Conservation (phyloP, 345 rosid species). For the Dimocarpus longan region DNA sequence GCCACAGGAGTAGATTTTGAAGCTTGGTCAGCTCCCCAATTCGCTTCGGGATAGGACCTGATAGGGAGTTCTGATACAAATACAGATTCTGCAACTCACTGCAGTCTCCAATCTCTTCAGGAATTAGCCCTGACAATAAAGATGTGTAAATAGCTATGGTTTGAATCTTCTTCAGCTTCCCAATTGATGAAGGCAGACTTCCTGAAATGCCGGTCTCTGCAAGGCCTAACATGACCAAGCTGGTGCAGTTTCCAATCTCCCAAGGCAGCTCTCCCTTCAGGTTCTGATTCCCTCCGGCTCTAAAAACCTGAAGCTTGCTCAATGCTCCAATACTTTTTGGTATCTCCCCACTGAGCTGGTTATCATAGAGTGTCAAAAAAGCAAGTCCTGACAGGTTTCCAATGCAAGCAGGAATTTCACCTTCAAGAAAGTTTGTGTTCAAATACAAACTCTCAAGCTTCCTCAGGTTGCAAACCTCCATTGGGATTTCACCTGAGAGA, state of each 20-base stretch:
- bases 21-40: constrained; percentile 78
- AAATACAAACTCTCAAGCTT: constrained; percentile 60
- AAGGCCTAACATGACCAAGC: constrained; percentile 77
- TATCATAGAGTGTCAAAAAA: constrained; percentile 71
- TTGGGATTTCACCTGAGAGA: constrained; percentile 74
- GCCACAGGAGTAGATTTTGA: constrained; percentile 82
- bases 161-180: constrained; percentile 69
- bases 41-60: constrained; percentile 68
- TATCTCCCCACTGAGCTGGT: constrained; percentile 71
- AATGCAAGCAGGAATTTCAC: constrained; percentile 65
- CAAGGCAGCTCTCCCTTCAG: constrained; percentile 79
- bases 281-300: constrained; percentile 93
- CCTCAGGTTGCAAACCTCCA: constrained; percentile 60
- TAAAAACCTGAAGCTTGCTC: constrained; percentile 54
- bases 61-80: constrained; percentile 85
- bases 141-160: constrained; percentile 82
- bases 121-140: constrained; percentile 73
- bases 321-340: constrained; percentile 72
- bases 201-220: constrained; percentile 97
- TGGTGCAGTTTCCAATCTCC: constrained; percentile 90
- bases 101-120: constrained; percentile 82
- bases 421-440: constrained; percentile 77
- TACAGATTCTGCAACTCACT: constrained; percentile 80
- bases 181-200: constrained; percentile 66
- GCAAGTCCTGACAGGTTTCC: constrained; percentile 65